A percentile compares a stretch with the other conserved stretches of the same genome.
Evolutionary conservation across 2,329 filamentous ascomycete species (phyloP).

Genomic region (Aspergillus sp.): DNA sequence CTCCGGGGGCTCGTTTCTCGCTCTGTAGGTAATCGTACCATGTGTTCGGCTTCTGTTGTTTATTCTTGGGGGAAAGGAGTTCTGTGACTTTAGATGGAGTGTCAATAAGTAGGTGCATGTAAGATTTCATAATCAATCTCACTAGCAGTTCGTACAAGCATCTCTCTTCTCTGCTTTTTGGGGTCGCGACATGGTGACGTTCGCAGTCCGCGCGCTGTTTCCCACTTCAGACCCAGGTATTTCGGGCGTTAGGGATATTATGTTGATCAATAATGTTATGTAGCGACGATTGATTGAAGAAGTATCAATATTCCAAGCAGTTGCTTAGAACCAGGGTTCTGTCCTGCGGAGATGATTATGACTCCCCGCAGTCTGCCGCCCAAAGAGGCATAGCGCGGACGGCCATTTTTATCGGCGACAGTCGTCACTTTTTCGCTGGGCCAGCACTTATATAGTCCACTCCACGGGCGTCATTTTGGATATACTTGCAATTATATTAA

Average conservation of each 20-base stretch:
- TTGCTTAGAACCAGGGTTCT: neutral
- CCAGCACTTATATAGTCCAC: neutral
- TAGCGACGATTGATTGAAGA: neutral
- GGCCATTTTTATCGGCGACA: constrained; percentile 12
- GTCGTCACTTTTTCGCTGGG: neutral
- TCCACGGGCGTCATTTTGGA: constrained; percentile 18
- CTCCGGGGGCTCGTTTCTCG: constrained; percentile 29
- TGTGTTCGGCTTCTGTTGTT: constrained; percentile 24
- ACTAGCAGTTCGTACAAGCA: constrained; percentile 23
- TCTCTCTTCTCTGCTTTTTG: constrained; percentile 27
- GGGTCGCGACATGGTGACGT: constrained; percentile 1
- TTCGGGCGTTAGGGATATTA: neutral
- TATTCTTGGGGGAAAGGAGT: constrained; percentile 49
- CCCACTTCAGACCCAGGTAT: constrained; percentile 6
- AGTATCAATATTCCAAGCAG: neutral
- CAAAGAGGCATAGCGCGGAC: constrained; percentile 25
- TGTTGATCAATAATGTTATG: neutral
- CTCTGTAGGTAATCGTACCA: constrained; percentile 13
- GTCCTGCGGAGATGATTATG: neutral
- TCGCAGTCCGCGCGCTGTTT: constrained; percentile 1
- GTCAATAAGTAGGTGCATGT: neutral
- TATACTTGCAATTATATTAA: neutral
- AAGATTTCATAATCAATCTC: neutral
- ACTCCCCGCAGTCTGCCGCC: neutral
- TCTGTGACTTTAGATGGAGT: constrained; percentile 40